Conservation (phyloP, 106 monocot species). For the Dendrobium catenatum region DNA sequence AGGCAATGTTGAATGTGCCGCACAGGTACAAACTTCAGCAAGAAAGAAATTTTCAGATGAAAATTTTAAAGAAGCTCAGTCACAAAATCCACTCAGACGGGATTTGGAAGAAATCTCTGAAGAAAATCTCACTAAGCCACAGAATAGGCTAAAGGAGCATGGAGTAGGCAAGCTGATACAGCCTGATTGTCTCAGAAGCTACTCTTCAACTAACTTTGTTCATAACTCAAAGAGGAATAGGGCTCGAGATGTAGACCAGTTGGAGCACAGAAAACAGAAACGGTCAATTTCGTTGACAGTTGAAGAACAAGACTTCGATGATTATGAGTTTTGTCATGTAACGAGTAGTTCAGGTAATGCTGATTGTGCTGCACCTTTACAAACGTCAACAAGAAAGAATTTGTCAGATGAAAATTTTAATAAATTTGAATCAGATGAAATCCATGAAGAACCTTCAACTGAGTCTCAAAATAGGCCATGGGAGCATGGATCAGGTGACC, state of each 20-base stretch:
- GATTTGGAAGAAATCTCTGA: neutral
- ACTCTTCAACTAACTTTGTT: constrained; percentile 23
- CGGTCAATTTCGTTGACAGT: neutral
- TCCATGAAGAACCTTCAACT: constrained; percentile 4
- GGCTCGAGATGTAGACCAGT: neutral
- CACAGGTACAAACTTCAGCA: too few species aligned
- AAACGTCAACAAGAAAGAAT: neutral
- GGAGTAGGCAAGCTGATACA: neutral
- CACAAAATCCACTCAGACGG: neutral
- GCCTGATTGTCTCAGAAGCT: constrained; percentile 44
- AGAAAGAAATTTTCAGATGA: too few species aligned
- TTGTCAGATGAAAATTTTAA: neutral
- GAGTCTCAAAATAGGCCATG: neutral
- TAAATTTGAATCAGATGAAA: too few species aligned
- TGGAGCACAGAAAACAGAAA: constrained; percentile 1
- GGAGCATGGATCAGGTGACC: neutral
- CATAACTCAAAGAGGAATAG: constrained; percentile 7
- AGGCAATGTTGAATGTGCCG: neutral
- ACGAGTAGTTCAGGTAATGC: neutral
- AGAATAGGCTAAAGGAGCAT: neutral
- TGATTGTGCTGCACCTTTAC: neutral
- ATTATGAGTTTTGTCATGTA: neutral
- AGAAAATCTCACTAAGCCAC: neutral
- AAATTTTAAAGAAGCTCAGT: neutral
- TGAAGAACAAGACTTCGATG: constrained; percentile 10